Base-by-base conservation (phyloP, 2,329 filamentous ascomycete species). In the Colletotrichum shisoi region DNA sequence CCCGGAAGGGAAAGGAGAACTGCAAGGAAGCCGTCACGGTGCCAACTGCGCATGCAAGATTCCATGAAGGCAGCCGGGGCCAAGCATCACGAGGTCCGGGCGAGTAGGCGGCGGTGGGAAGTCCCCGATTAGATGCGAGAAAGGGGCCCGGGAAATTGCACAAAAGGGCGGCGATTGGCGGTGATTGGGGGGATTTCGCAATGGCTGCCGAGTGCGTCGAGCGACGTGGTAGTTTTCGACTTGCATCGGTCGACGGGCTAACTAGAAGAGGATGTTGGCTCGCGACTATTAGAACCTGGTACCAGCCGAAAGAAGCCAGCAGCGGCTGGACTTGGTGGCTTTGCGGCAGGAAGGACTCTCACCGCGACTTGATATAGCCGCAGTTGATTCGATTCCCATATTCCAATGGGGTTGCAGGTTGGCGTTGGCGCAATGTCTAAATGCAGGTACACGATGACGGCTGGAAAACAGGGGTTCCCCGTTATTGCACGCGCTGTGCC, bases 141-240 rank as follows among this genome's bases (percentile, higher is more conserved):
- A 61, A 65, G 66, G 56, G 44, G 57, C 24, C 5, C n/a, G 42
- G 65, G 53, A 69, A 66, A 70, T 70, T 70, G 54, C 62, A 62
- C 31, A 59, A 56, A 63, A 53, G 19, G 62, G 39, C n/a, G 53
- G 44, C 6, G 53, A 60, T 69, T 64, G 62, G 45, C 57, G 46
- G 9, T 65, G 66, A 70, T 70, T 69, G 57, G 62, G 63, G 65
- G 62, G 24, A n/a, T 59, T 27, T 17, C 24, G 49, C 48, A 61
- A 59, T 53, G 64, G 64, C 53, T 56, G 54, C 48, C 64, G 17
- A 44, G 24, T 54, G 54, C 54, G 60, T 39, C 34, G 54, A 46
- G 54, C 19, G 49, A 59, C 54, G 54, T 54, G 37, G 53, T 42
- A 45, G n/a, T 27, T 39, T 27, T 42, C 46, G 48, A 44, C 40